A percentile compares a stretch with the other conserved stretches of the same genome.
phyloP scores from a whole-genome alignment of 495 filamentous ascomycete genomes.

The Penicillium verhagenii region DNA sequence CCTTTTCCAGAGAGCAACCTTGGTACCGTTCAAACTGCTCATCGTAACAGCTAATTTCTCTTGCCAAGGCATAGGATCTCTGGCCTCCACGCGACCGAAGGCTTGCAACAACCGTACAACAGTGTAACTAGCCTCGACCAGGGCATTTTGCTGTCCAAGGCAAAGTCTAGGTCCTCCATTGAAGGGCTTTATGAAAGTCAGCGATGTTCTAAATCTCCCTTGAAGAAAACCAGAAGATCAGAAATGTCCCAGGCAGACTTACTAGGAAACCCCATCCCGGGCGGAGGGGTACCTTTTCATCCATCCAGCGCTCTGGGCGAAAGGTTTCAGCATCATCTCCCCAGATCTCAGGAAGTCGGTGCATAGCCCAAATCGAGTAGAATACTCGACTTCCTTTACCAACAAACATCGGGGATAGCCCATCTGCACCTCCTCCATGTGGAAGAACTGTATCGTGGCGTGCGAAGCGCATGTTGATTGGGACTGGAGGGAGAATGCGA shows the following conservation, averaged over 20 bases:
- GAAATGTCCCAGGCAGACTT: neutral
- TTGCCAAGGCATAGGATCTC: conserved; percentile 24
- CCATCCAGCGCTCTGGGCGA: conserved; percentile 56
- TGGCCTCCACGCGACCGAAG: neutral
- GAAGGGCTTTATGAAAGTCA: neutral
- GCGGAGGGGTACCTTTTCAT: conserved; percentile 27
- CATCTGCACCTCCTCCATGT: conserved; percentile 41
- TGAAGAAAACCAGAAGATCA: neutral
- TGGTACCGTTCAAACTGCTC: conserved; percentile 25
- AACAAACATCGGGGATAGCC: conserved; percentile 37
- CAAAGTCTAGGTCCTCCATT: neutral
- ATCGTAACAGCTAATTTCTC: conserved; percentile 13
- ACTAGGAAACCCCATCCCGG: neutral
- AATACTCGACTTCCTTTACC: conserved; percentile 40
- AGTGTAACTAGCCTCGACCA: neutral
- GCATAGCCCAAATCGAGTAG: conserved; percentile 50
- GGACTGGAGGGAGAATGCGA: conserved; percentile 52
- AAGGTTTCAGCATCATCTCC: conserved; percentile 51
- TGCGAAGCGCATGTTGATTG: conserved; percentile 47
- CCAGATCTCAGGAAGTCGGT: conserved; percentile 51
- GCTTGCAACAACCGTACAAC: neutral
- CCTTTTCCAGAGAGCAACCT: conserved; percentile 13
- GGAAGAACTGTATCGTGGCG: conserved; percentile 47
- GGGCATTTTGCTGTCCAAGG: neutral
- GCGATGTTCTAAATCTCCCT: neutral